Conservation (phyloP, 257 asterid species). For the Gentiana macrophylla region DNA sequence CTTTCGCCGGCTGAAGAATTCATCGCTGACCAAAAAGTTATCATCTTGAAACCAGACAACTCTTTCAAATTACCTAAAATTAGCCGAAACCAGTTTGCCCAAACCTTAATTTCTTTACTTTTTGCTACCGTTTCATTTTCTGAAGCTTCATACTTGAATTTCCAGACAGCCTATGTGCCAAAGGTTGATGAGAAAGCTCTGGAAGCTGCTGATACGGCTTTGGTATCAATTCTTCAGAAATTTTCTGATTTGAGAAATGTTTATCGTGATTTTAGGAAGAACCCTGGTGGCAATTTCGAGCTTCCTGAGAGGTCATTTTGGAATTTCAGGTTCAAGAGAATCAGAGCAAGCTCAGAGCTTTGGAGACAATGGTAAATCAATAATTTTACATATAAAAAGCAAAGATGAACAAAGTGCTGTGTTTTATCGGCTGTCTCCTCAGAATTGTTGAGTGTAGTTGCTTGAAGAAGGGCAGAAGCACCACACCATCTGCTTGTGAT, state of each 20-base stretch:
- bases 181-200: conserved; percentile 44
- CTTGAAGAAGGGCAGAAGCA: no score
- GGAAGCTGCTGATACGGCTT: conserved; percentile 52
- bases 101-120: conserved; percentile 47
- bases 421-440: no score
- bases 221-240: conserved; percentile 63
- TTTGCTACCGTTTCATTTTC: conserved; percentile 70
- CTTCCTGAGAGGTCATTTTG: conserved; percentile 53
- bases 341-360: conserved; percentile 94
- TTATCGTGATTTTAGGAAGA: conserved; percentile 32
- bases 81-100: conserved; percentile 19
- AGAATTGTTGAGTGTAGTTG: no score
- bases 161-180: conserved; percentile 95
- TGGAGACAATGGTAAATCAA: conserved; percentile 79
- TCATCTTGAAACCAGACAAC: conserved; percentile 75
- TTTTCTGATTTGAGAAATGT: conserved; percentile 53
- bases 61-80: conserved; percentile 5
- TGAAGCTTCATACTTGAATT: conserved; percentile 80
- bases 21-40: conserved; percentile 82
- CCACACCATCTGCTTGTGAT: no score
- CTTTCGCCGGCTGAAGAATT: conserved; percentile 70
- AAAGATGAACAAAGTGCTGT: conserved; percentile 50
- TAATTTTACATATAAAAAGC: conserved; percentile 58
- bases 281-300: conserved; percentile 28
- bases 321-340: conserved; percentile 96